Conservation (phyloP, 306 rosid genomes). For the Fragaria vesca region DNA sequence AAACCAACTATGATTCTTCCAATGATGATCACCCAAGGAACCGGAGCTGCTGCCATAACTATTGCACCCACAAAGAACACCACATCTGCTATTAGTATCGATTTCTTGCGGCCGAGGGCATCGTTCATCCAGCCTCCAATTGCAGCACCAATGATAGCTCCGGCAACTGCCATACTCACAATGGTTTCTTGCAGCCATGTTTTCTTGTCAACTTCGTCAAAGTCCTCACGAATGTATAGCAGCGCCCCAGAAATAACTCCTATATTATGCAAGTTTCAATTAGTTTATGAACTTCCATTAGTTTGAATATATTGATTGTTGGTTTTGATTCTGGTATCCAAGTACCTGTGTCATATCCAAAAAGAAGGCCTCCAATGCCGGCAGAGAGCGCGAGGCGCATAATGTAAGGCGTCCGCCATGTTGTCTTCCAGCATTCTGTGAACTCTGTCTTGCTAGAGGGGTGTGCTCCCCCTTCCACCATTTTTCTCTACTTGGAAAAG, state of each 20-base stretch:
- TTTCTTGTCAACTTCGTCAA: conserved; percentile 53
- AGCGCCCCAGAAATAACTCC: conserved; percentile 92
- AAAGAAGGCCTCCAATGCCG: conserved; percentile 80
- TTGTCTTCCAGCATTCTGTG: conserved; percentile 56
- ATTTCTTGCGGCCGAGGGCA: conserved; percentile 56
- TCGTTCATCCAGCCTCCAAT: conserved; percentile 83
- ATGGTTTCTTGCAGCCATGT: conserved; percentile 91
- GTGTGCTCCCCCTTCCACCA: conserved; percentile 45
- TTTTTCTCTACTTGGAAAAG: neutral
- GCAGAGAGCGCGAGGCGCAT: conserved; percentile 85
- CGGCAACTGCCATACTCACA: conserved; percentile 87
- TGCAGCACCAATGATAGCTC: conserved; percentile 87
- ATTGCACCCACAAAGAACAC: conserved; percentile 59
- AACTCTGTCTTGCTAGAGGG: conserved; percentile 43
- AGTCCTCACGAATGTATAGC: conserved; percentile 72
- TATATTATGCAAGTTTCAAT: conserved; percentile 13
- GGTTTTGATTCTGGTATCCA: neutral
- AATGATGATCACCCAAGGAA: conserved; percentile 59
- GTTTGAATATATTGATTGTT: neutral
- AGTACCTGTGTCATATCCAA: conserved; percentile 78
- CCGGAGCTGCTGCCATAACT: conserved; percentile 62
- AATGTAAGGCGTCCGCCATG: conserved; percentile 59
- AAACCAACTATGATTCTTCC: conserved; percentile 79
- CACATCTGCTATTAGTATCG: conserved; percentile 61
- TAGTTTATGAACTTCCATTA: neutral